Percentiles rank a stretch among this genome's conserved stretches.
Conservation (phyloP, 192 early-diverging fungal genomes). For the Diversispora epigaea region DNA sequence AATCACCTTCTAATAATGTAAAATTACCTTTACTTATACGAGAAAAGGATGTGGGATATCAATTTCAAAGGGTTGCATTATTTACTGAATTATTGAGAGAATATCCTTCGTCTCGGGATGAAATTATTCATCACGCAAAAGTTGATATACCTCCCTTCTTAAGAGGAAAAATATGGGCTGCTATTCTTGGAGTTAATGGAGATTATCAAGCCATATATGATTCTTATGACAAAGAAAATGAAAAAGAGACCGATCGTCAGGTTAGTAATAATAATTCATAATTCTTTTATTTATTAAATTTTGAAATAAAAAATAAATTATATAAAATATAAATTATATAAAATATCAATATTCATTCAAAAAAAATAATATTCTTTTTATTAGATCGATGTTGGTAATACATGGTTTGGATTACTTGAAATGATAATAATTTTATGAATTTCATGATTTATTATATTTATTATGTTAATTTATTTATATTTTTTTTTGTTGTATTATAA, state of each 20-base stretch:
- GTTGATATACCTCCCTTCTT: conserved; percentile 61
- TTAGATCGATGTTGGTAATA: conserved; percentile 34
- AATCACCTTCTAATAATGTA: conserved; percentile 36
- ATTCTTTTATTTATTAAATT: background rate
- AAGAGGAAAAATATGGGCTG: conserved; percentile 67
- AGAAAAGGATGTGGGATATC: conserved; percentile 62
- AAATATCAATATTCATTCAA: too few species aligned
- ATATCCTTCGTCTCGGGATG: conserved; percentile 56
- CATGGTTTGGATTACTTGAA: background rate
- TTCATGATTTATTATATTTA: background rate
- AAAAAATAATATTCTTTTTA: background rate
- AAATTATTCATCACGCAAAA: conserved; percentile 60
- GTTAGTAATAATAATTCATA: conserved; percentile 33
- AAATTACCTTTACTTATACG: conserved; percentile 51
- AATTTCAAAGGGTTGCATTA: conserved; percentile 53
- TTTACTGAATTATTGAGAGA: conserved; percentile 56
- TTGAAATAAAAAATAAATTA: conserved; percentile 25
- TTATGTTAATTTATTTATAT: background rate
- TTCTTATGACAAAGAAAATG: conserved; percentile 52
- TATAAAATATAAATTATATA: too few species aligned
- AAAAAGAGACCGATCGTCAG: conserved; percentile 57
- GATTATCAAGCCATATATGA: conserved; percentile 55
- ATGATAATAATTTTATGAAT: background rate
- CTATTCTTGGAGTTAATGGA: conserved; percentile 58
- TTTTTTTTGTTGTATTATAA: background rate